Evolutionary conservation across 345 rosid species (phyloP), one percentile per base, ranked within the genome.

Genomic region (Bruguiera sexangula): DNA sequence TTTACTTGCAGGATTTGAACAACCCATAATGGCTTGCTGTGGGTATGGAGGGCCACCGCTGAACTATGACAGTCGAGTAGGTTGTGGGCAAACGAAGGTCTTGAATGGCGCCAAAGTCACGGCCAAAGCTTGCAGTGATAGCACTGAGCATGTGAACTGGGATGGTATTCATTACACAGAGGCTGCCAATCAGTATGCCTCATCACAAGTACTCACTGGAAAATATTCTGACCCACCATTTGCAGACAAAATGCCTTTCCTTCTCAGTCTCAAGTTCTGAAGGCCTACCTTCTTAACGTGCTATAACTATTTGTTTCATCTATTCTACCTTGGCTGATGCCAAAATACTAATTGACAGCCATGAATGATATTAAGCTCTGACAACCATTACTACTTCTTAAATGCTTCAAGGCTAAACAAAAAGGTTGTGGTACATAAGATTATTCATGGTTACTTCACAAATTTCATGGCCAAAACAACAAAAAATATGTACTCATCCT

Each of bases 131-230:
- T 95, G 99, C 73, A 73, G 67, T 36, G 99, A 92, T 50, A 85
- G 89, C 73, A 88, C 91, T 2, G 94, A 95, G 70, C 85, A 92
- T 78, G 84, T 95, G 18, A 95, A 81, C 31, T 95, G 96, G 99
- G 99, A 95, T 71, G 97, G 97, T 20, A 95, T 95, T 70, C 97
- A 95, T 81, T 95, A 86, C 68, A 86, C 96, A 1, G 96, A 95
- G 80, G 96, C 96, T 27, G 93, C 96, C 22, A 95, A 95, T 79
- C 84, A 86, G 29, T 76, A 86, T 15, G 81, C 92, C 69, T 84
- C 94, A 18, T 81, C 89, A 4, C 91, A 90, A 73, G 88, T 95
- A 65, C 89, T 92, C 67, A 87, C 96, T 0, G 96, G 97, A 20
- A 90, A 82, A 62, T 92, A 82, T 72, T 86, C 96, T 0, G 97